Evolutionary conservation across 2,329 filamentous ascomycete genomes (phyloP).

Genomic region (Fusarium citri): DNA sequence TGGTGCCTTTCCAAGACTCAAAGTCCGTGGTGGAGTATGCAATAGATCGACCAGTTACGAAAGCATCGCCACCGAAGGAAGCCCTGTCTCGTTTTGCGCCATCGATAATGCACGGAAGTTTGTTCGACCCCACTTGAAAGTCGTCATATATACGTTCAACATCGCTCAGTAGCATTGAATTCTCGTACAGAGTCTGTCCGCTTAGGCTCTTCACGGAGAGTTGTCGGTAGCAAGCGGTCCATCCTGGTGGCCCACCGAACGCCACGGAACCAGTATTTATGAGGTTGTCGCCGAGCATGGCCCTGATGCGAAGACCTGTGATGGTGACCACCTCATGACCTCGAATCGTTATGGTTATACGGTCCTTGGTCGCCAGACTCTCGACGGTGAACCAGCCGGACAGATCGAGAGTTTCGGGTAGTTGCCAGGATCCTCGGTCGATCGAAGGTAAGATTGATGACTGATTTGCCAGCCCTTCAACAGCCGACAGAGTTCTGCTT

Average conservation of each 20-base stretch:
- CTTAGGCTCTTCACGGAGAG: not conserved
- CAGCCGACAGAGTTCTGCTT: not conserved
- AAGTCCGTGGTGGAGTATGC: constrained; percentile 1
- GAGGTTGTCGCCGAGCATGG: constrained; percentile 4
- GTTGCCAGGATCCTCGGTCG: not conserved
- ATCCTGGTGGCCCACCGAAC: not conserved
- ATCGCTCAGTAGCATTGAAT: fast-evolving
- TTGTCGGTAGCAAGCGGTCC: not conserved
- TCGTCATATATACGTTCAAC: fast-evolving
- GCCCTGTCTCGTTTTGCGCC: not conserved
- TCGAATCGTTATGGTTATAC: not conserved
- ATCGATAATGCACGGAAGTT: not conserved
- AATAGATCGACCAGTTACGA: not conserved
- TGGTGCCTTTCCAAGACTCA: not conserved
- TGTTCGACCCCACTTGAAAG: constrained; percentile 6
- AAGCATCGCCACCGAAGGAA: not conserved
- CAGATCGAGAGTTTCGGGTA: fast-evolving
- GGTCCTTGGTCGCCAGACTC: fast-evolving
- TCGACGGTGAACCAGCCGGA: not conserved
- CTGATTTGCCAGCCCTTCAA: constrained; percentile 3
- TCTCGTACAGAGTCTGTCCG: not conserved
- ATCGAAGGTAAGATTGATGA: not conserved
- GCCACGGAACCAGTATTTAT: constrained; percentile 4
- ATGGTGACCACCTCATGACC: not conserved
- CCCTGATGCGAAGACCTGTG: not conserved